Conservation (phyloP, 331 rosid species). For the Quercus phellos region DNA sequence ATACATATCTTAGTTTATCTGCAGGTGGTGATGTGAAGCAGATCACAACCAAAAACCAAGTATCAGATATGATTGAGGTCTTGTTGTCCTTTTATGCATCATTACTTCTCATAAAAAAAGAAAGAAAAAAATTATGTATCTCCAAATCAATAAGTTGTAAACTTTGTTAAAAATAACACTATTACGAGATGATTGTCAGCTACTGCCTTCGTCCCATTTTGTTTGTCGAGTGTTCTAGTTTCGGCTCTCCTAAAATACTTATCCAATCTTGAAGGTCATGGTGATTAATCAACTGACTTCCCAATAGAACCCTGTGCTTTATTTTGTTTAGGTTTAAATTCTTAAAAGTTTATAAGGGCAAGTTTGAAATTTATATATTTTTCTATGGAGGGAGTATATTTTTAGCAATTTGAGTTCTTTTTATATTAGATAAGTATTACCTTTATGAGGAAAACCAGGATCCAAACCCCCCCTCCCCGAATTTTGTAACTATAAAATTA, state of each 20-base stretch:
- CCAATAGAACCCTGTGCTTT: too few relatives aligned
- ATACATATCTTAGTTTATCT: slow-evolving; percentile 62
- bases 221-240: too few relatives aligned
- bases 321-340: too few relatives aligned
- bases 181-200: neutral
- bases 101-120: too few relatives aligned
- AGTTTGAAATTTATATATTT: too few relatives aligned
- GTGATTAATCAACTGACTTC: too few relatives aligned
- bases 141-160: slow-evolving; percentile 22
- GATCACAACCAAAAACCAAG: slow-evolving; percentile 57
- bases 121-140: neutral
- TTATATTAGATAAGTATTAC: neutral
- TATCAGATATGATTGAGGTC: slow-evolving; percentile 83
- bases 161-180: slow-evolving; percentile 19
- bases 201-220: too few relatives aligned
- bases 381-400: neutral
- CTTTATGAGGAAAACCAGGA: neutral
- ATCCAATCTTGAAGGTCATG: too few relatives aligned
- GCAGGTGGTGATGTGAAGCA: slow-evolving; percentile 99
- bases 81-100: slow-evolving; percentile 36
- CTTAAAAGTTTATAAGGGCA: too few relatives aligned
- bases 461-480: too few relatives aligned
- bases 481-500: too few relatives aligned
- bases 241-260: too few relatives aligned
- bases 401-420: slow-evolving; percentile 8